These are phyloP conservation scores for Fraxinus floribunda DNA, from an alignment of 305 asterid species.

Conservation along the genomic window DNA sequence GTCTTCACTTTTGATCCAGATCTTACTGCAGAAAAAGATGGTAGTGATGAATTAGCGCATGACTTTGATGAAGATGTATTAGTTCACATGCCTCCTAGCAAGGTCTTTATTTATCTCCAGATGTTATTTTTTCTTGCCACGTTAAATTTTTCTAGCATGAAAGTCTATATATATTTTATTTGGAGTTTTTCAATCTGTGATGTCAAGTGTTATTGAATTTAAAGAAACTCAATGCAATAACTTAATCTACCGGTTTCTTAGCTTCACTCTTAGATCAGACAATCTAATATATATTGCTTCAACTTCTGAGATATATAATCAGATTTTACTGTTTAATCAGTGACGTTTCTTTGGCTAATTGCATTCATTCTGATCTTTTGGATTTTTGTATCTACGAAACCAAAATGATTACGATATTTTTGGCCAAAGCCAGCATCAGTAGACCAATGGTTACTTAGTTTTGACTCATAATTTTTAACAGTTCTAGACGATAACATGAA, in stretches of 20 bases:
- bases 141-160: not conserved
- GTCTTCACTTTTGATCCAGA: slow-evolving; percentile 70
- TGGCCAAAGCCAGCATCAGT: not conserved
- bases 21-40: slow-evolving; percentile 38
- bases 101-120: slow-evolving; percentile 41
- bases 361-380: not conserved
- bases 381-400: not conserved
- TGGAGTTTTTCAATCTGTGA: not conserved
- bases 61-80: slow-evolving; percentile 53
- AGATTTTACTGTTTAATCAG: not conserved
- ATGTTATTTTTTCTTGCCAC: slow-evolving; percentile 10
- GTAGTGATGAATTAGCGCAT: slow-evolving; percentile 39
- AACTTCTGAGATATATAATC: not conserved
- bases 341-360: not conserved
- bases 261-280: not conserved
- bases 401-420: not conserved
- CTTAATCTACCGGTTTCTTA: not conserved
- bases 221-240: not conserved
- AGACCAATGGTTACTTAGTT: not conserved
- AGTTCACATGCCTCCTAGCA: slow-evolving; percentile 53
- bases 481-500: not conserved
- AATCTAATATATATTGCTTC: not conserved
- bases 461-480: not conserved
- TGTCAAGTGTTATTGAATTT: not conserved
- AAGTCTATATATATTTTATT: not conserved